Percentiles rank a stretch among this genome's conserved stretches.
phyloP scores from a whole-genome alignment of 768 basidiomycete species.

The Phylloporus scabripes region DNA sequence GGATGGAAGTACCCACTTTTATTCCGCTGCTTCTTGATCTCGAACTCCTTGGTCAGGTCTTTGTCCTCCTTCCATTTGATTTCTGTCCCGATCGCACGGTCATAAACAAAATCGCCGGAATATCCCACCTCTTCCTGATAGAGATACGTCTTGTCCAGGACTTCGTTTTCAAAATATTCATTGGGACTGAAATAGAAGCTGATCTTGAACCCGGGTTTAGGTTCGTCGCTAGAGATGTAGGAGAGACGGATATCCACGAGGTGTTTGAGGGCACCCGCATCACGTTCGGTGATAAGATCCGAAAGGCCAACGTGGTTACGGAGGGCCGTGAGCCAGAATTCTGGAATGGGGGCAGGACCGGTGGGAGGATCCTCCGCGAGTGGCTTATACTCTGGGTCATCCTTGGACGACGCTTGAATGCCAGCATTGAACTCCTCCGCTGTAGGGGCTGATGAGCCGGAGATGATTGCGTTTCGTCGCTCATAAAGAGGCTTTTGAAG shows the following conservation, averaged over 20 bases:
- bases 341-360: slow-evolving; percentile 57
- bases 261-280: slow-evolving; percentile 78
- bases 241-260: slow-evolving; percentile 76
- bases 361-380: slow-evolving; percentile 49
- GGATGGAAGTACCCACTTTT: slow-evolving; percentile 59
- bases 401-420: slow-evolving; percentile 64
- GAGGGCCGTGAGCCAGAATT: slow-evolving; percentile 97
- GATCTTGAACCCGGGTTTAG: slow-evolving; percentile 89
- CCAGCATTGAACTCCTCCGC: slow-evolving; percentile 81
- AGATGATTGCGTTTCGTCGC: slow-evolving; percentile 79
- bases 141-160: slow-evolving; percentile 89
- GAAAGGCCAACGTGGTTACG: slow-evolving; percentile 83
- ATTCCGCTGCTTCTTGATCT: slow-evolving; percentile 99
- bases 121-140: slow-evolving; percentile 94
- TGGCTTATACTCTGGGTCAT: slow-evolving; percentile 63
- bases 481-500: slow-evolving; percentile 82
- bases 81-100: slow-evolving; percentile 84
- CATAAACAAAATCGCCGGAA: slow-evolving; percentile 94
- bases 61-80: slow-evolving; percentile 99
- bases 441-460: slow-evolving; percentile 67
- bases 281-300: slow-evolving; percentile 90
- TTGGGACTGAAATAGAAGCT: slow-evolving; percentile 76
- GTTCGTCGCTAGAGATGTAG: slow-evolving; percentile 61
- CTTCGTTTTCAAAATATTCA: slow-evolving; percentile 81
- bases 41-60: slow-evolving; percentile 94